Conservation (phyloP, 495 filamentous ascomycete genomes). For the Extremus antarcticus region DNA sequence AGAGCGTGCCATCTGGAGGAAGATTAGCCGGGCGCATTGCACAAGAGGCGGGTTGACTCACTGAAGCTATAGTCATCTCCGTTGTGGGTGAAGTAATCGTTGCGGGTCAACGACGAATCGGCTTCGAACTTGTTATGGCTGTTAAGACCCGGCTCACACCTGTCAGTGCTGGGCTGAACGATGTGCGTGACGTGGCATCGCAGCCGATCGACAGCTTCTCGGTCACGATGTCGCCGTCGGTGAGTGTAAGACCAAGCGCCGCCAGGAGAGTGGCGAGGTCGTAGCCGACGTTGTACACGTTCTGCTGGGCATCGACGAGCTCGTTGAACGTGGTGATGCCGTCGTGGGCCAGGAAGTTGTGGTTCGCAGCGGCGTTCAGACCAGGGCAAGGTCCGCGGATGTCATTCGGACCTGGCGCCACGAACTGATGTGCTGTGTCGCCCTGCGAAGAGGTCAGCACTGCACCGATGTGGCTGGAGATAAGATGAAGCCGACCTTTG, state of each 20-base stretch:
- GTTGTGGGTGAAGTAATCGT: constrained; percentile 32
- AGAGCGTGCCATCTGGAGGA: constrained; percentile 30
- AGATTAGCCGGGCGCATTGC: neutral
- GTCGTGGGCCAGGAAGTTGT: constrained; percentile 34
- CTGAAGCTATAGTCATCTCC: constrained; percentile 28
- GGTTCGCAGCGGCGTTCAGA: constrained; percentile 30
- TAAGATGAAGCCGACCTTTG: too few species aligned
- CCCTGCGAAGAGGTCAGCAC: too few species aligned
- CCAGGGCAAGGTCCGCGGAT: constrained; percentile 28
- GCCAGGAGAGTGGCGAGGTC: constrained; percentile 31
- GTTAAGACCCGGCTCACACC: constrained; percentile 32
- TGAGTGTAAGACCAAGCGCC: constrained; percentile 26
- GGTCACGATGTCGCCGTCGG: constrained; percentile 32
- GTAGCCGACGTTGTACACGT: constrained; percentile 36
- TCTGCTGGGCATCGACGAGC: constrained; percentile 35
- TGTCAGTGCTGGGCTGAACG: constrained; percentile 25
- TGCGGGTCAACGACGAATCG: constrained; percentile 34
- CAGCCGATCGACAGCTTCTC: constrained; percentile 36
- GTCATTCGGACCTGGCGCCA: constrained; percentile 20
- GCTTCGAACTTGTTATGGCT: constrained; percentile 38
- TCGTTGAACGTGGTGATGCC: constrained; percentile 36
- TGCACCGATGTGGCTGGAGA: too few species aligned
- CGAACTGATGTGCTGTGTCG: constrained; percentile 24
- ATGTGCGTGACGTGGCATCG: constrained; percentile 33
- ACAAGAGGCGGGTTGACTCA: neutral